phyloP scores from a whole-genome alignment of 768 basidiomycete genomes.

The Mycena pura region DNA sequence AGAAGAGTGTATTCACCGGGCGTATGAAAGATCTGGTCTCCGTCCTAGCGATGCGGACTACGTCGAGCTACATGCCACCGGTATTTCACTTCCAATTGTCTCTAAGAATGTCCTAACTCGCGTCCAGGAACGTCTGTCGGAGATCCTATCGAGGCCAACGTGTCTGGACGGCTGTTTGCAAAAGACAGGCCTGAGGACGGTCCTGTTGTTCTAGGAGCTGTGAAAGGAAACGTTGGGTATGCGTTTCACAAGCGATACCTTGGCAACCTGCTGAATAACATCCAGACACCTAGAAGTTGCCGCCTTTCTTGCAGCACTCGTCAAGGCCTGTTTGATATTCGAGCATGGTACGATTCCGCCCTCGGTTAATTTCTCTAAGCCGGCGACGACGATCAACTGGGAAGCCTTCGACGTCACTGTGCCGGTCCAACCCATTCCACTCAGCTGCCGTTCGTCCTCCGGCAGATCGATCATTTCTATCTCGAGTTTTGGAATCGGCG shows the following conservation, averaged over 20 bases:
- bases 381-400: slow-evolving; percentile 38
- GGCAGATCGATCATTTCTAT: slow-evolving; percentile 36
- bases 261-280: not conserved
- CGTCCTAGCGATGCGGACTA: slow-evolving; percentile 42
- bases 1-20: slow-evolving; percentile 36
- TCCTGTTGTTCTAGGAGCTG: slow-evolving; percentile 35
- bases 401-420: slow-evolving; percentile 32
- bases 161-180: slow-evolving; percentile 40
- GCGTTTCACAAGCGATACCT: slow-evolving; percentile 14
- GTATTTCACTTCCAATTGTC: slow-evolving; percentile 8
- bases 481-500: slow-evolving; percentile 39
- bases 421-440: slow-evolving; percentile 27
- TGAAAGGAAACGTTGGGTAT: slow-evolving; percentile 44
- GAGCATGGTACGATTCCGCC: slow-evolving; percentile 36
- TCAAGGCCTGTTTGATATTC: slow-evolving; percentile 40
- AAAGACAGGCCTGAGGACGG: slow-evolving; percentile 8
- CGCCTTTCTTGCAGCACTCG: slow-evolving; percentile 19
- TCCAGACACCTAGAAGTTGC: slow-evolving; percentile 11
- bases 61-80: slow-evolving; percentile 50
- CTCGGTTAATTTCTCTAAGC: slow-evolving; percentile 34
- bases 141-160: slow-evolving; percentile 51
- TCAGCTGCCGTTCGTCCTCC: slow-evolving; percentile 24
- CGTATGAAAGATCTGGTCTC: slow-evolving; percentile 32
- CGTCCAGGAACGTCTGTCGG: slow-evolving; percentile 39
- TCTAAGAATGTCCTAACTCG: not conserved